Conservation (phyloP, 2,329 filamentous ascomycete species). For the Incumbomyces lentus region DNA sequence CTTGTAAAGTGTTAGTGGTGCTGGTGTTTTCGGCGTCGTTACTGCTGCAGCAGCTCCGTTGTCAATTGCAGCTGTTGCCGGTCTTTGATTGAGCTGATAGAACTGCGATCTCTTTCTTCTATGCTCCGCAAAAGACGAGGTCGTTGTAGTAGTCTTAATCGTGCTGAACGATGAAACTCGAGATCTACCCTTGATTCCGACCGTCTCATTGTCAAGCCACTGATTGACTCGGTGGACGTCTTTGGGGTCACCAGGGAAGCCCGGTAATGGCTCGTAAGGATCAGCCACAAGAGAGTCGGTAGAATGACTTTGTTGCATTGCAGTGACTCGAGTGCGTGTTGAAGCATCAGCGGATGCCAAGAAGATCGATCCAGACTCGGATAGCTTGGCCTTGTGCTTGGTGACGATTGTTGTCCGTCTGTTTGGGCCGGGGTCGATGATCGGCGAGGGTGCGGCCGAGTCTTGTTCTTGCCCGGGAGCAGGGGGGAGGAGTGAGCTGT, state of each 20-base stretch:
- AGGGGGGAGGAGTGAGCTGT: slow-evolving; percentile 3
- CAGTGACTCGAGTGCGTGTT: not conserved
- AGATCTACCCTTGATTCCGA: not conserved
- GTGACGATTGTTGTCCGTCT: slow-evolving; percentile 4
- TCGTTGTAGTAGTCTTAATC: slow-evolving; percentile 13
- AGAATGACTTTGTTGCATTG: slow-evolving; percentile 1
- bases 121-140: slow-evolving; percentile 19
- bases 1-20: slow-evolving; percentile 5
- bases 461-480: slow-evolving; percentile 3
- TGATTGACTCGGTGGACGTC: slow-evolving; percentile 18
- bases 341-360: not conserved
- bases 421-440: slow-evolving; percentile 5
- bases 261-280: not conserved
- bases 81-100: slow-evolving; percentile 15
- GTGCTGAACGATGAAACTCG: slow-evolving; percentile 16
- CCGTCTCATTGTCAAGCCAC: slow-evolving; percentile 11
- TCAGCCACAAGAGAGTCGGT: slow-evolving; percentile 6
- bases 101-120: slow-evolving; percentile 19
- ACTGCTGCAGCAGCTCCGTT: slow-evolving; percentile 10
- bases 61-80: slow-evolving; percentile 6
- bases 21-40: slow-evolving; percentile 6
- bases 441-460: slow-evolving; percentile 1
- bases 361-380: slow-evolving; percentile 3
- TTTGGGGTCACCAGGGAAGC: slow-evolving; percentile 9
- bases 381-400: slow-evolving; percentile 5